A percentile compares a stretch with the other conserved stretches of the same genome.
These are phyloP conservation scores for Globisporangium cylindrosporum DNA, from an alignment of 352 stramenopile genomes.

Conservation along the genomic window DNA sequence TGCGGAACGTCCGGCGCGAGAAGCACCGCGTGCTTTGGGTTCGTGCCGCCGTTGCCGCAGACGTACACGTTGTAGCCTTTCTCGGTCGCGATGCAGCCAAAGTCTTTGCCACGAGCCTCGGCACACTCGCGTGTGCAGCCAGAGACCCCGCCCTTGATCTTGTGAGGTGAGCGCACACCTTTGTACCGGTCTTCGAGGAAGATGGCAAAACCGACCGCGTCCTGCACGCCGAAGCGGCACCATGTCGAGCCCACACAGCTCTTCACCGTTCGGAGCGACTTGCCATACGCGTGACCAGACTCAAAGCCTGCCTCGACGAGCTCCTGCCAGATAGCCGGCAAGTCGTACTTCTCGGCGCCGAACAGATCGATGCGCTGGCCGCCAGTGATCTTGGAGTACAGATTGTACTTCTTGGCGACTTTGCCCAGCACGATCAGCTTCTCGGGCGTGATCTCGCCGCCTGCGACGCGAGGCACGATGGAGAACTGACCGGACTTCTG, in stretches of 20 bases:
- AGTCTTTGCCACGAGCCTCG: slow-evolving; percentile 91
- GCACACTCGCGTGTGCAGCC: slow-evolving; percentile 91
- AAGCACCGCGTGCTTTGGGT: slow-evolving; percentile 76
- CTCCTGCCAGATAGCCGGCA: slow-evolving; percentile 90
- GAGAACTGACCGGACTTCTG: slow-evolving; percentile 92
- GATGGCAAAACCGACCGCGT: slow-evolving; percentile 90
- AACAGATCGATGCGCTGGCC: slow-evolving; percentile 93
- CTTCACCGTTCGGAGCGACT: slow-evolving; percentile 91
- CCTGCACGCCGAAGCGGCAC: slow-evolving; percentile 90
- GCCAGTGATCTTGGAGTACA: slow-evolving; percentile 94
- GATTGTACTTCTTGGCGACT: slow-evolving; percentile 85
- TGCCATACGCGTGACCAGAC: slow-evolving; percentile 92
- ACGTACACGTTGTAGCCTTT: slow-evolving; percentile 92
- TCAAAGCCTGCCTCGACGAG: slow-evolving; percentile 90
- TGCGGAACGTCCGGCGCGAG: slow-evolving; percentile 49
- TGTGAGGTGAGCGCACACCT: slow-evolving; percentile 90
- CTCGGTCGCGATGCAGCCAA: slow-evolving; percentile 92
- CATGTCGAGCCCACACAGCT: slow-evolving; percentile 92
- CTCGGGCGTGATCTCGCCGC: slow-evolving; percentile 87
- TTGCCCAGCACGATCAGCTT: slow-evolving; percentile 89
- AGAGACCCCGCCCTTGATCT: slow-evolving; percentile 90
- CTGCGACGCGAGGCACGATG: slow-evolving; percentile 89
- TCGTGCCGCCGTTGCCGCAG: slow-evolving; percentile 86
- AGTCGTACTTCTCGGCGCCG: slow-evolving; percentile 88
- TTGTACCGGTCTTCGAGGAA: slow-evolving; percentile 92